Conservation (phyloP, 805 yeast genomes). For the Wickerhamomyces subpelliculosus region DNA sequence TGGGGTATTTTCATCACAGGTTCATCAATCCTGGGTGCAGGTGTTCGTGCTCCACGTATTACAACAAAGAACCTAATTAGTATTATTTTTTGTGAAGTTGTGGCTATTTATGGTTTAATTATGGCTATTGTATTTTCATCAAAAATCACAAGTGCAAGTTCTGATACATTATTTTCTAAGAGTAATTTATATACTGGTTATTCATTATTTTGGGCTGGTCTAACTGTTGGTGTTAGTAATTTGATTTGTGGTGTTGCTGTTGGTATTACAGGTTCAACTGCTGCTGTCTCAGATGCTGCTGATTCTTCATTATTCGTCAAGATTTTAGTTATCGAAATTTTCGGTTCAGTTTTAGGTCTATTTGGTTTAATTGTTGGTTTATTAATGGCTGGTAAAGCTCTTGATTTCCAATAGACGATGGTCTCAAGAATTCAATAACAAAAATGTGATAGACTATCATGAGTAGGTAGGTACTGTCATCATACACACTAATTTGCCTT, state of each 20-base stretch:
- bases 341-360: conserved; percentile 92
- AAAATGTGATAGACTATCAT: too few species aligned
- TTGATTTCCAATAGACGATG: conserved; percentile 65
- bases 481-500: too few species aligned
- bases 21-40: conserved; percentile 91
- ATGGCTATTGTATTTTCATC: conserved; percentile 97
- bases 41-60: conserved; percentile 95
- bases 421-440: too few species aligned
- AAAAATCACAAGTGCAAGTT: conserved; percentile 64
- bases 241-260: conserved; percentile 96
- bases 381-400: conserved; percentile 94
- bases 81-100: conserved; percentile 98
- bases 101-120: conserved; percentile 95
- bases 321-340: conserved; percentile 93
- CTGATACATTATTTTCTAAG: conserved; percentile 59
- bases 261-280: conserved; percentile 97
- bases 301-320: conserved; percentile 92
- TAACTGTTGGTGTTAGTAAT: conserved; percentile 90
- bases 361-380: conserved; percentile 96
- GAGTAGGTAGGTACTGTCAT: too few species aligned
- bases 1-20: conserved; percentile 99
- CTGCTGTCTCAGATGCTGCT: conserved; percentile 96
- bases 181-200: conserved; percentile 92
- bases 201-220: conserved; percentile 95
- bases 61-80: conserved; percentile 95